Percentiles rank a stretch among this genome's conserved stretches.
These are phyloP conservation scores for Cercospora berteroae DNA, from an alignment of 2,329 filamentous ascomycete genomes.

Conservation along the genomic window DNA sequence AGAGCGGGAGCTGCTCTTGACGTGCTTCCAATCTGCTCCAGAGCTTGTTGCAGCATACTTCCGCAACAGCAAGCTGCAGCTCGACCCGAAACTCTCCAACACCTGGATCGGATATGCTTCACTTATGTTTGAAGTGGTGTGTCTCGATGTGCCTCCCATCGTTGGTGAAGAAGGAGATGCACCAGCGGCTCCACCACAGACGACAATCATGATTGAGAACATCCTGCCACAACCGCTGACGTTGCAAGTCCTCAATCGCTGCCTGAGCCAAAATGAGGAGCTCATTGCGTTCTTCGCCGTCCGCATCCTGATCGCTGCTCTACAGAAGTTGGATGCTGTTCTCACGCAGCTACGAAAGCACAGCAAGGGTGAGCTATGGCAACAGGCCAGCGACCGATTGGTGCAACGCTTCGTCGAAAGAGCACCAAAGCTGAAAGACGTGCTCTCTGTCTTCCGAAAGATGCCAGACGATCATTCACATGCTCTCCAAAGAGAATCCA, in stretches of 20 bases:
- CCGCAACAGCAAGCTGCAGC: slow-evolving; percentile 73
- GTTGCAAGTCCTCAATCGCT: slow-evolving; percentile 74
- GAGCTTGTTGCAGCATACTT: slow-evolving; percentile 90
- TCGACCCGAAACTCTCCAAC: slow-evolving; percentile 86
- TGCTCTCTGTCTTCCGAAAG: slow-evolving; percentile 70
- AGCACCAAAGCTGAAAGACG: slow-evolving; percentile 77
- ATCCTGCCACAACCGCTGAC: slow-evolving; percentile 80
- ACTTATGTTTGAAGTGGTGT: slow-evolving; percentile 78
- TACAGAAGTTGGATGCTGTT: slow-evolving; percentile 71
- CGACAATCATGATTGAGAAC: slow-evolving; percentile 76
- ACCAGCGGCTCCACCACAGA: slow-evolving; percentile 70
- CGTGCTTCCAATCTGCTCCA: slow-evolving; percentile 76
- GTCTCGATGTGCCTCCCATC: slow-evolving; percentile 67
- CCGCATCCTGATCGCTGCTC: slow-evolving; percentile 71
- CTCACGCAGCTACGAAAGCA: slow-evolving; percentile 57
- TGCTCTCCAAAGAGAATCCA: slow-evolving; percentile 71
- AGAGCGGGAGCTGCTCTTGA: slow-evolving; percentile 76
- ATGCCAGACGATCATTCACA: slow-evolving; percentile 61
- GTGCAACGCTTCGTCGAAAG: slow-evolving; percentile 72
- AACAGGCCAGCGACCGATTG: slow-evolving; percentile 65
- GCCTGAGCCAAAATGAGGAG: slow-evolving; percentile 72
- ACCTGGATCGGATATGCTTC: slow-evolving; percentile 95
- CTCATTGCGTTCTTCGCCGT: slow-evolving; percentile 82
- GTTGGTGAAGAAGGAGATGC: slow-evolving; percentile 63
- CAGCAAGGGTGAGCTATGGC: slow-evolving; percentile 58